phyloP scores from a whole-genome alignment of 2,329 filamentous ascomycete genomes.

The Microdochium paspali region DNA sequence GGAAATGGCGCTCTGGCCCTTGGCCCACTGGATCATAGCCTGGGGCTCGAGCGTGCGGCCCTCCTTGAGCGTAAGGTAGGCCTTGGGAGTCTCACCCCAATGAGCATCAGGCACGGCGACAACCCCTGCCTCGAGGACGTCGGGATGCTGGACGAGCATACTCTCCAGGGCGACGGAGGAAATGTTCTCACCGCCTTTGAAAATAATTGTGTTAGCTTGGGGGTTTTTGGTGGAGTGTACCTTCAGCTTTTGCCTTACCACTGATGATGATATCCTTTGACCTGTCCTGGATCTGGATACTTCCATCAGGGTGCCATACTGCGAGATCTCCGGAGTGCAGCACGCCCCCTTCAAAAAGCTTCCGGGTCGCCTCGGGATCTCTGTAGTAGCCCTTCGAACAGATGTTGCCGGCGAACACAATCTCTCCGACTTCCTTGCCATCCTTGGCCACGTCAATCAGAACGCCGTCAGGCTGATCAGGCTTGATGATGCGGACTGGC shows the following conservation, averaged over 20 bases:
- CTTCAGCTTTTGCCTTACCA: conserved; percentile 54
- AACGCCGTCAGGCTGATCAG: conserved; percentile 56
- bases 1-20: conserved; percentile 69
- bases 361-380: conserved; percentile 73
- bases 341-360: conserved; percentile 79
- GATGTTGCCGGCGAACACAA: conserved; percentile 85
- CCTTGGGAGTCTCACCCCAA: conserved; percentile 95
- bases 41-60: conserved; percentile 51
- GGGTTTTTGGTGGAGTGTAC: not conserved
- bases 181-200: conserved; percentile 97
- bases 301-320: conserved; percentile 85
- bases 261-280: conserved; percentile 98
- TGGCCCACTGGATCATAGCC: conserved; percentile 81
- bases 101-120: conserved; percentile 80
- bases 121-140: conserved; percentile 84
- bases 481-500: conserved; percentile 73
- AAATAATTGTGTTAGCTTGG: too few relatives aligned
- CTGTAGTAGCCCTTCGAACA: conserved; percentile 90
- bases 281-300: conserved; percentile 84
- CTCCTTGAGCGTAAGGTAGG: conserved; percentile 73
- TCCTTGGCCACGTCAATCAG: conserved; percentile 60
- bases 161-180: conserved; percentile 86
- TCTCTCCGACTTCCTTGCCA: conserved; percentile 71
- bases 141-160: conserved; percentile 80
- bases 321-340: conserved; percentile 87